These are phyloP conservation scores for Achlya hypogyna DNA, from an alignment of 352 stramenopile species.

Conservation along the genomic window DNA sequence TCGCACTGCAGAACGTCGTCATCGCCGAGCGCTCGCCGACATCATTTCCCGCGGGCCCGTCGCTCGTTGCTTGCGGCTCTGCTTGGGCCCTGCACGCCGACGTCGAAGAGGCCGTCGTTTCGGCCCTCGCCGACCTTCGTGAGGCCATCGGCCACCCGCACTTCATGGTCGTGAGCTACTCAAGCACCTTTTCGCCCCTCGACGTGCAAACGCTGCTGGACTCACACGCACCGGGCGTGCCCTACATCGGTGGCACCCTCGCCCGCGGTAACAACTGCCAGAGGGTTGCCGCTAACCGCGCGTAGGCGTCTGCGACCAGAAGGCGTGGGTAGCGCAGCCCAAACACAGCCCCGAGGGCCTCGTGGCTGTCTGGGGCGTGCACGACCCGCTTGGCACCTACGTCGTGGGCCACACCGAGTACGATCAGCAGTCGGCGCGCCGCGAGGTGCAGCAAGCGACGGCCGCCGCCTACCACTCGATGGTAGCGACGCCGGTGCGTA, in stretches of 20 bases:
- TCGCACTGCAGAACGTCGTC: not conserved
- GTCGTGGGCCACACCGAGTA: slow-evolving; percentile 1
- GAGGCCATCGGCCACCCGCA: not conserved
- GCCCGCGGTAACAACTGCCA: slow-evolving; percentile 1
- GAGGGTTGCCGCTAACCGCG: too few species aligned
- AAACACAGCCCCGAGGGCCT: not conserved
- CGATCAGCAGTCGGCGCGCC: not conserved
- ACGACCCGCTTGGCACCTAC: slow-evolving; percentile 3
- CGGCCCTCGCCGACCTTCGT: not conserved
- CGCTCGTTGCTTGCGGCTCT: not conserved
- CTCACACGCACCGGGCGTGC: not conserved
- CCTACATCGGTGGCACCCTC: slow-evolving; percentile 7
- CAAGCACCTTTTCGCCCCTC: not conserved
- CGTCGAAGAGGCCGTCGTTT: not conserved
- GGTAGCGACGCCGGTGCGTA: not conserved
- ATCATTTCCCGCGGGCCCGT: not conserved
- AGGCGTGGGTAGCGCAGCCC: not conserved
- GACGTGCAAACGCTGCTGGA: not conserved
- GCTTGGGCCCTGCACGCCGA: slow-evolving; percentile 6
- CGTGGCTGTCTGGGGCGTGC: not conserved
- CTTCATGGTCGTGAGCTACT: slow-evolving; percentile 4
- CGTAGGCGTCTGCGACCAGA: slow-evolving; percentile 5
- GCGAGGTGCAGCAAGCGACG: not conserved
- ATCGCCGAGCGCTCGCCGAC: not conserved
- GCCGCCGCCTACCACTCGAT: not conserved